Evolutionary conservation across 1,139 yeast genomes (phyloP).

Genomic region (Zygosaccharomyces pseudobailii): DNA sequence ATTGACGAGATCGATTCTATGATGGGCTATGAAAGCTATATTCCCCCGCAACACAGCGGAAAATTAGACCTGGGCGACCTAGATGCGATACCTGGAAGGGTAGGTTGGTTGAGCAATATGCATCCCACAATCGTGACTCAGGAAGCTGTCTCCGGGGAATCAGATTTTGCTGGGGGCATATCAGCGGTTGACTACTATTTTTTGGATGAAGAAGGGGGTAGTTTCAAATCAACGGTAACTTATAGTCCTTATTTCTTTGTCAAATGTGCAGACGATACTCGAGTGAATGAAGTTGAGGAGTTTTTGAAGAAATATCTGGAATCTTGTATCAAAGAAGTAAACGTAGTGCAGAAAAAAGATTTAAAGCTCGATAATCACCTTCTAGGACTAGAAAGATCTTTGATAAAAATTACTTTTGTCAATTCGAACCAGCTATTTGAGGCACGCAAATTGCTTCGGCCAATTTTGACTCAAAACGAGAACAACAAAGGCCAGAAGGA

Average conservation of each 20-base stretch:
- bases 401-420: slow-evolving; percentile 68
- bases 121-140: slow-evolving; percentile 45
- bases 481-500: slow-evolving; percentile 62
- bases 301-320: slow-evolving; percentile 67
- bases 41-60: slow-evolving; percentile 29
- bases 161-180: slow-evolving; percentile 57
- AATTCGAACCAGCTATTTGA: slow-evolving; percentile 69
- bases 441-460: slow-evolving; percentile 65
- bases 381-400: slow-evolving; percentile 62
- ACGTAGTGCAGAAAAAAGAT: slow-evolving; percentile 68
- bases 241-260: slow-evolving; percentile 87
- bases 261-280: slow-evolving; percentile 58
- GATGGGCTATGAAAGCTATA: slow-evolving; percentile 76
- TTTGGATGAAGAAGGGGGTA: slow-evolving; percentile 96
- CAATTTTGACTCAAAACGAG: slow-evolving; percentile 67
- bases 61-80: slow-evolving; percentile 22
- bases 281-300: slow-evolving; percentile 70
- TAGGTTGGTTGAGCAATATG: slow-evolving; percentile 90
- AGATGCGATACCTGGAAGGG: slow-evolving; percentile 65
- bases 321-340: slow-evolving; percentile 50
- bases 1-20: slow-evolving; percentile 62
- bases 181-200: slow-evolving; percentile 95
- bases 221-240: slow-evolving; percentile 78
- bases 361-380: slow-evolving; percentile 78
- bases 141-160: slow-evolving; percentile 28